These are phyloP conservation scores for Curvularia sp. DNA, from an alignment of 2,329 filamentous ascomycete genomes.

Conservation along the genomic window DNA sequence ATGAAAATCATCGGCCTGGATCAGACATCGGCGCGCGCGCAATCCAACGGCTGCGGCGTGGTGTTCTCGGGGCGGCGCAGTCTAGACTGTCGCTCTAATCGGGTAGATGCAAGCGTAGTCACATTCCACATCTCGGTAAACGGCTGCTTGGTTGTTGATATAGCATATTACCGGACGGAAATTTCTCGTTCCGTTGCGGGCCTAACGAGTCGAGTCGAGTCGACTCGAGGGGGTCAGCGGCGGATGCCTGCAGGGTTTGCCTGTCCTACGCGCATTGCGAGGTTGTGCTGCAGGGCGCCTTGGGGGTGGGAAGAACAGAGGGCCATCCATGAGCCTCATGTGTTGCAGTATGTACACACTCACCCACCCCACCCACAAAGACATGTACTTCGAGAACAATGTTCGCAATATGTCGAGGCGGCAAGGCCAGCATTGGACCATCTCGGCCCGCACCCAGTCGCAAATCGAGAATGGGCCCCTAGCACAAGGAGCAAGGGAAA, in stretches of 20 bases:
- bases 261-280: constrained; percentile 24
- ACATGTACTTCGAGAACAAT: constrained; percentile 13
- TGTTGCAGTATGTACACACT: not conserved
- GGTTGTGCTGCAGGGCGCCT: constrained; percentile 26
- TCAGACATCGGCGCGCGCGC: constrained; percentile 24
- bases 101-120: constrained; percentile 23
- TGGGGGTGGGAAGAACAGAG: not conserved
- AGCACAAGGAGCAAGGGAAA: constrained; percentile 17
- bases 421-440: constrained; percentile 35
- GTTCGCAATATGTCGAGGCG: constrained; percentile 11
- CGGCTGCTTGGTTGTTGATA: constrained; percentile 20
- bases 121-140: constrained; percentile 26
- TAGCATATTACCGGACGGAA: constrained; percentile 36
- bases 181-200: constrained; percentile 40
- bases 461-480: constrained; percentile 43
- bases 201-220: constrained; percentile 17
- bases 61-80: constrained; percentile 26
- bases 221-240: constrained; percentile 13
- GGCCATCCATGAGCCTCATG: constrained; percentile 22
- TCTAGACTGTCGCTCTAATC: constrained; percentile 21
- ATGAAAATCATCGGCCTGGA: constrained; percentile 30
- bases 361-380: not conserved
- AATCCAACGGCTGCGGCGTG: constrained; percentile 30
- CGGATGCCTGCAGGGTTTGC: constrained; percentile 27
- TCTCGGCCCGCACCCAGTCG: constrained; percentile 49